Base-by-base conservation (phyloP, 805 yeast genomes). In the Ascoidea asiatica region DNA sequence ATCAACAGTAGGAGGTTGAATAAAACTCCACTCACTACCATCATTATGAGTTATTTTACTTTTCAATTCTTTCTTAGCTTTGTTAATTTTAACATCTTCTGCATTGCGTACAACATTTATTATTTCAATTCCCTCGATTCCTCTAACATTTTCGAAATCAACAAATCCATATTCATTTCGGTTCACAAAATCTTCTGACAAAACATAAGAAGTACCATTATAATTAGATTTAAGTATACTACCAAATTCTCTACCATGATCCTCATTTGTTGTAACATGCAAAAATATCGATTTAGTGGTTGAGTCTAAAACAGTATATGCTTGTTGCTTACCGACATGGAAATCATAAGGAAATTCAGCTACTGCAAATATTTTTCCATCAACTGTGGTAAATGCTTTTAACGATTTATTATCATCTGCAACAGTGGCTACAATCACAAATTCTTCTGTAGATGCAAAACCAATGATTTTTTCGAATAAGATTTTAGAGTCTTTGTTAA, bases 21-120 rank as follows among this genome's bases (percentile, higher is more conserved):
- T 53, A 47, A 66, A 77, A 4, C 68, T 60, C 97, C 97, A 90
- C 49, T 81, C 79, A 4, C 90, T 85, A 46, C 96, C 98, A 60
- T 92, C 97, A 59, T 87, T 87, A 56, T 80, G 86, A 0, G 97
- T 76, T 44, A 89, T 84, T 59, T 67, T 70, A 0, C 96, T 73
- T 57, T 77, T 78, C 47, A 90, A 59, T 50, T 67, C 60, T 59
- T 89, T 89, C 6, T 58, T 51, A 4, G 66, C 63, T 5, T 75
- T 75, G 1, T 53, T 51, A 5, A 53, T 58, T 5, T 40, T 23
- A 3, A 72, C 72, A 5, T 71, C 72, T 1, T 64, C 61, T 0
- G 72, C 60, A 52, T 83, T 83, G 6, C 61, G 49, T 3, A 89
- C 95, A 4, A 73, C 64, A 59, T 90, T 90, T 19, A 82, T 73